Conservation (phyloP, 139 green algal species). For the Mesostigma viride region DNA sequence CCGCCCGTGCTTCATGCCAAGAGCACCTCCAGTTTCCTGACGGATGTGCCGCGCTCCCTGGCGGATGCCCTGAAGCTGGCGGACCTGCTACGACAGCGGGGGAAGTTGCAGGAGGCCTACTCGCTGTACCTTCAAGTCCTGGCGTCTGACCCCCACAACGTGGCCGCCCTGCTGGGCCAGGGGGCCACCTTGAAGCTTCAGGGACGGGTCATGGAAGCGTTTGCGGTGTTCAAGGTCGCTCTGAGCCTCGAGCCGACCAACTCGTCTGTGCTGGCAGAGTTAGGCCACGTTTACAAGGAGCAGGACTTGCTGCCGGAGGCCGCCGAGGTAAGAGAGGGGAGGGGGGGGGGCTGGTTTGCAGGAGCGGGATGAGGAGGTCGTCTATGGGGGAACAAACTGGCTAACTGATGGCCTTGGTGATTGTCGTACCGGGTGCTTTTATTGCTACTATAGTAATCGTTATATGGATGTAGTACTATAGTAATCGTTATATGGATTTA, state of each 20-base stretch:
- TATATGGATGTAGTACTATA: no score
- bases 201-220: neutral
- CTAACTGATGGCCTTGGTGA: neutral
- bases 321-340: conserved; percentile 12
- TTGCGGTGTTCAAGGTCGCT: conserved; percentile 15
- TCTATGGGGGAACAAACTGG: neutral
- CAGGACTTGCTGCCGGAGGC: conserved; percentile 19
- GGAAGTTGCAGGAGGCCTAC: conserved; percentile 16
- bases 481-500: no score
- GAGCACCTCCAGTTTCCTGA: no score
- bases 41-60: no score
- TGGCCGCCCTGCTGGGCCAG: conserved; percentile 18
- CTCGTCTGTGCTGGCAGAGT: conserved; percentile 11
- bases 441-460: no score
- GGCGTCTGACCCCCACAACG: neutral
- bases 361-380: neutral
- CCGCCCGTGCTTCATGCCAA: no score
- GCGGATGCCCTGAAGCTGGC: no score
- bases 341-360: no score
- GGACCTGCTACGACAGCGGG: conserved; percentile 18
- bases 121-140: conserved; percentile 14
- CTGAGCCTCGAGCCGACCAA: conserved; percentile 14
- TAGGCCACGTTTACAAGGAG: conserved; percentile 24
- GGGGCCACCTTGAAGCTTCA: conserved; percentile 15
- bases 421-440: neutral